phyloP scores from a whole-genome alignment of 371 early-diverging fungal genomes.

The Rhizopus sp. region DNA sequence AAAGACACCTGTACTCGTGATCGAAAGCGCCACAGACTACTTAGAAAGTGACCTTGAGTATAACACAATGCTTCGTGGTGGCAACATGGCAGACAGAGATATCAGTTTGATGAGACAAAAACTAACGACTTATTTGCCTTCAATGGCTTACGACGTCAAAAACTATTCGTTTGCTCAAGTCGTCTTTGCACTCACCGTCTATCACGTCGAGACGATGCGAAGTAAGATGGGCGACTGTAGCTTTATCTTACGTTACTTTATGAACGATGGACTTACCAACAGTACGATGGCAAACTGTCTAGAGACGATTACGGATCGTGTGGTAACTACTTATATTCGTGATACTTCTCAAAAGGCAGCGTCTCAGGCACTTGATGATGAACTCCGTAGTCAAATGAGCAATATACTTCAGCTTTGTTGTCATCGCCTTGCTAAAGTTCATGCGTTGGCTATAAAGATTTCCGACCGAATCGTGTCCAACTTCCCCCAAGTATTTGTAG shows the following conservation, averaged over 20 bases:
- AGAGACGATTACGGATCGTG: slow-evolving; percentile 73
- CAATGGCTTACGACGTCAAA: slow-evolving; percentile 59
- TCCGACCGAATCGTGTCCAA: slow-evolving; percentile 54
- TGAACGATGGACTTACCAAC: slow-evolving; percentile 79
- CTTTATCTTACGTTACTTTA: slow-evolving; percentile 77
- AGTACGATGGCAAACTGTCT: slow-evolving; percentile 72
- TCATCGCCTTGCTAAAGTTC: slow-evolving; percentile 71
- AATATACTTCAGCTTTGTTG: slow-evolving; percentile 65
- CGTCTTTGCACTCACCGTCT: slow-evolving; percentile 82
- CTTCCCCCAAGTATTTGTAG: slow-evolving; percentile 78
- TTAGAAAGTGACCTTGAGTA: slow-evolving; percentile 89
- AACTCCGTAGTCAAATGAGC: slow-evolving; percentile 57
- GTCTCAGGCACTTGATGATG: slow-evolving; percentile 50
- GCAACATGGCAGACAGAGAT: slow-evolving; percentile 61
- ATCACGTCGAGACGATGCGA: slow-evolving; percentile 85
- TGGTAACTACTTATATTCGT: slow-evolving; percentile 52
- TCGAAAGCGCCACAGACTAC: slow-evolving; percentile 73
- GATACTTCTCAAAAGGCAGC: slow-evolving; percentile 57
- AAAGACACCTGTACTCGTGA: slow-evolving; percentile 85
- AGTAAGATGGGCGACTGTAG: slow-evolving; percentile 69
- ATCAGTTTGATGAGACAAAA: slow-evolving; percentile 32
- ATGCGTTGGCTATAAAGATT: slow-evolving; percentile 59
- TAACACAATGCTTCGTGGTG: slow-evolving; percentile 80
- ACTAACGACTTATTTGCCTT: slow-evolving; percentile 35
- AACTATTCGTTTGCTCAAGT: slow-evolving; percentile 71